phyloP scores from a whole-genome alignment of 805 yeast genomes.

The Barnettozyma sp. region DNA sequence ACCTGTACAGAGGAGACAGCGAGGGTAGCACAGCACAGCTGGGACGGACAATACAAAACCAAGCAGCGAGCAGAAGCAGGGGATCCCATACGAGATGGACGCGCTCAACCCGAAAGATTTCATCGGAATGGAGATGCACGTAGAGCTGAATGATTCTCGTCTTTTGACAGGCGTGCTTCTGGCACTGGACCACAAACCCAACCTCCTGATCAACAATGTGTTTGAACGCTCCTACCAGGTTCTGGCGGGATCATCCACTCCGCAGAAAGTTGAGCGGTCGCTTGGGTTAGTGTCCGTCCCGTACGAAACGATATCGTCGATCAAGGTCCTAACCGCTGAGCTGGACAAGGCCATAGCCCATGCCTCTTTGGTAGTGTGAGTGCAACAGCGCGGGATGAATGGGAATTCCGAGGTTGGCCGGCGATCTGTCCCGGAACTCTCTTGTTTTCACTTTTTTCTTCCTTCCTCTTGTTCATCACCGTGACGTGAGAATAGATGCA shows the following conservation, averaged over 20 bases:
- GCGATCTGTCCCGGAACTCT: not conserved
- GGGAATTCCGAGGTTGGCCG: not conserved
- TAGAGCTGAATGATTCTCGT: slow-evolving; percentile 17
- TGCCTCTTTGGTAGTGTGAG: slow-evolving; percentile 13
- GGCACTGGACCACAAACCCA: slow-evolving; percentile 25
- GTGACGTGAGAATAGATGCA: too few species aligned
- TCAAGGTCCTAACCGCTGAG: slow-evolving; percentile 17
- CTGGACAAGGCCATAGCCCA: slow-evolving; percentile 16
- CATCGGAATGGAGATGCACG: slow-evolving; percentile 15
- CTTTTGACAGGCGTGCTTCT: slow-evolving; percentile 17
- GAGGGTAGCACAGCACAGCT: too few species aligned
- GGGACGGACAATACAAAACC: too few species aligned
- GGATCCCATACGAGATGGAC: slow-evolving; percentile 1
- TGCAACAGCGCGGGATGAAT: not conserved
- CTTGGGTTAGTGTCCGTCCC: slow-evolving; percentile 25
- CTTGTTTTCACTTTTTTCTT: not conserved
- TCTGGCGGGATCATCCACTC: slow-evolving; percentile 4
- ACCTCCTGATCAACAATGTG: slow-evolving; percentile 19
- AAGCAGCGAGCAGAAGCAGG: too few species aligned
- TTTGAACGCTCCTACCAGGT: slow-evolving; percentile 10
- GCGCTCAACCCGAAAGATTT: slow-evolving; percentile 13
- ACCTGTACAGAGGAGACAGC: too few species aligned
- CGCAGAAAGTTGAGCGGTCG: slow-evolving; percentile 2
- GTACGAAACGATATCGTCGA: slow-evolving; percentile 7
- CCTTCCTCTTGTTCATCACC: too few species aligned